Percentiles rank a stretch among this genome's conserved stretches.
Conservation (phyloP, 495 filamentous ascomycete species). For the Clohesyomyces aquaticus region DNA sequence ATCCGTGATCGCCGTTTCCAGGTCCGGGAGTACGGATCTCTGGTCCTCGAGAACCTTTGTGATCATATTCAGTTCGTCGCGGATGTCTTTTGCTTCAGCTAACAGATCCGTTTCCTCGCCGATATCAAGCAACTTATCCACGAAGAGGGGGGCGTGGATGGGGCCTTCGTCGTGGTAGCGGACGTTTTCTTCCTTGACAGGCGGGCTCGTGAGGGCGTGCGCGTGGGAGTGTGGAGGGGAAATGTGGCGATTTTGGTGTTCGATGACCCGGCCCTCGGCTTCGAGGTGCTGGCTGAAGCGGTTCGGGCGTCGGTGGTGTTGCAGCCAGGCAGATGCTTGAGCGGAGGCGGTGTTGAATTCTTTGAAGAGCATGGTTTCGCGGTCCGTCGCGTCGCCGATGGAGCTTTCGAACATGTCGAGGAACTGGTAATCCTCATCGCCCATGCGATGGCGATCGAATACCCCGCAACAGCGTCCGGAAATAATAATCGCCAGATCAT, state of each 20-base stretch:
- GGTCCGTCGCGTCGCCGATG: slow-evolving; percentile 66
- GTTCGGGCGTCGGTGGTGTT: slow-evolving; percentile 59
- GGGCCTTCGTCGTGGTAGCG: slow-evolving; percentile 32
- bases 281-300: slow-evolving; percentile 42
- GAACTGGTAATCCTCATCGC: slow-evolving; percentile 68
- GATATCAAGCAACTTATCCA: slow-evolving; percentile 69
- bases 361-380: slow-evolving; percentile 66
- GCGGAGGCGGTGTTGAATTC: slow-evolving; percentile 66
- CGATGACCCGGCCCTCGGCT: slow-evolving; percentile 28
- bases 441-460: slow-evolving; percentile 66
- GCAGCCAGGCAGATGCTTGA: slow-evolving; percentile 65
- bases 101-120: slow-evolving; percentile 68
- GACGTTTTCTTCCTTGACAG: slow-evolving; percentile 40
- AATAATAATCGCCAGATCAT: slow-evolving; percentile 68
- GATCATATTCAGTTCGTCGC: slow-evolving; percentile 76
- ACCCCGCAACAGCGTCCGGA: slow-evolving; percentile 66
- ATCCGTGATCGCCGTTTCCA: slow-evolving; percentile 55
- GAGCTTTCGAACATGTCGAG: slow-evolving; percentile 73
- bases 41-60: slow-evolving; percentile 65
- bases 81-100: slow-evolving; percentile 71
- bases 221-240: slow-evolving; percentile 35
- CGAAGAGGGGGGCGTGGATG: slow-evolving; percentile 53
- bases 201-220: slow-evolving; percentile 12
- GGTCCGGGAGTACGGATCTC: slow-evolving; percentile 56
- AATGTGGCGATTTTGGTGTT: slow-evolving; percentile 48